Conservation (phyloP, 164 flowering plant genomes). For the Echeveria elegans region DNA sequence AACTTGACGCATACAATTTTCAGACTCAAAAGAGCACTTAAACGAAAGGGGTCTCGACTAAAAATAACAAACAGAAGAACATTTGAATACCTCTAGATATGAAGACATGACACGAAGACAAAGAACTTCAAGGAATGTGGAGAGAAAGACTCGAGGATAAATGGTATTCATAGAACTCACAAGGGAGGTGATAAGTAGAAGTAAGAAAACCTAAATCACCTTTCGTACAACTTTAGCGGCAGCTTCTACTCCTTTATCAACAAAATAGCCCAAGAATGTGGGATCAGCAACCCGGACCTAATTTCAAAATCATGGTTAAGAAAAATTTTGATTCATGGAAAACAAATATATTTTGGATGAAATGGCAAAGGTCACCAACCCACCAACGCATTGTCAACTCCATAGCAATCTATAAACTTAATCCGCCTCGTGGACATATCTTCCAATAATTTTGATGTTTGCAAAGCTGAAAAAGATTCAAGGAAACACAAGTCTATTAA, state of each 20-base stretch:
- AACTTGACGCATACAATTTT: not conserved
- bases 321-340: conserved; percentile 9
- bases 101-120: not conserved
- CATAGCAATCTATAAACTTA: conserved; percentile 83
- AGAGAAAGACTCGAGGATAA: not conserved
- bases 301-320: conserved; percentile 14
- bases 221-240: conserved; percentile 99
- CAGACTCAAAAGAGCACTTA: not conserved
- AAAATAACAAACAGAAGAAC: not conserved
- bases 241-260: conserved; percentile 80
- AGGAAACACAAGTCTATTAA: too few relatives aligned
- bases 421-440: conserved; percentile 89
- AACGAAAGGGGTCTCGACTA: too few relatives aligned
- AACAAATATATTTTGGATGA: not conserved
- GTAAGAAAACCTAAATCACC: conserved; percentile 36
- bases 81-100: not conserved
- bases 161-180: not conserved
- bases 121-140: not conserved
- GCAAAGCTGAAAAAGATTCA: conserved; percentile 50
- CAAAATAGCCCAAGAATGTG: conserved; percentile 86
- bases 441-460: conserved; percentile 67
- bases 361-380: conserved; percentile 14
- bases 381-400: conserved; percentile 96
- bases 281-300: conserved; percentile 99
- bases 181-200: not conserved